A percentile compares a stretch with the other conserved stretches of the same genome.
Evolutionary conservation across 148 eudicot genomes (phyloP).

Genomic region (Rhododendron griersonianum): DNA sequence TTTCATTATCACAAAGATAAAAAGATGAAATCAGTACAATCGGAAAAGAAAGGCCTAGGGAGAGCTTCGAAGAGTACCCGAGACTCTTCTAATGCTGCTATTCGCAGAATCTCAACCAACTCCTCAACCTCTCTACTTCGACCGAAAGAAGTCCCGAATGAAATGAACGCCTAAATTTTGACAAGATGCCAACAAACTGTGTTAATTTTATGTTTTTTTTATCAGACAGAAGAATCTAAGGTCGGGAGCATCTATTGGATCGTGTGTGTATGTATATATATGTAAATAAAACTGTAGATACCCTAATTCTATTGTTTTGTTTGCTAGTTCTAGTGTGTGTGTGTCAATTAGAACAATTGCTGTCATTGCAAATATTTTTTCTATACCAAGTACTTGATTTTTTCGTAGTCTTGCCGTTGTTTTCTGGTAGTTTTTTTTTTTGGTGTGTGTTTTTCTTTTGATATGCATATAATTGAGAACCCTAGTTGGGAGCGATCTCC

Average conservation of each 20-base stretch:
- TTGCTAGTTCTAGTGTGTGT: background rate
- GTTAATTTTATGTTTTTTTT: background rate
- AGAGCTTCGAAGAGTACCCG: background rate
- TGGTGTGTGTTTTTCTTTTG: background rate
- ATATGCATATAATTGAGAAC: background rate
- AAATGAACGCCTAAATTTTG: background rate
- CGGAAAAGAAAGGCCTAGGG: background rate
- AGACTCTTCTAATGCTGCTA: background rate
- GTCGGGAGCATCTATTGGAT: background rate
- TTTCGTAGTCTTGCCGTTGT: background rate
- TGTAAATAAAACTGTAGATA: background rate
- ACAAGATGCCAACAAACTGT: background rate
- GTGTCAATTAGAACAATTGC: background rate
- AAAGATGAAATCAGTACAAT: background rate
- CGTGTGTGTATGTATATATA: background rate
- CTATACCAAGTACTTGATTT: background rate
- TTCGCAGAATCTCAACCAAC: background rate
- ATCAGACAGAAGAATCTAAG: background rate
- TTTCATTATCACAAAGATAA: background rate
- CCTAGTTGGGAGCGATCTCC: background rate
- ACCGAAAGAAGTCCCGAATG: too few species aligned
- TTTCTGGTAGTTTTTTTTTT: too few species aligned
- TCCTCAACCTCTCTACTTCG: background rate
- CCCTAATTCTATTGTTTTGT: background rate
- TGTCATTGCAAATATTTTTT: background rate